Conservation (phyloP, 139 green algal species). For the Dunaliella sp. region DNA sequence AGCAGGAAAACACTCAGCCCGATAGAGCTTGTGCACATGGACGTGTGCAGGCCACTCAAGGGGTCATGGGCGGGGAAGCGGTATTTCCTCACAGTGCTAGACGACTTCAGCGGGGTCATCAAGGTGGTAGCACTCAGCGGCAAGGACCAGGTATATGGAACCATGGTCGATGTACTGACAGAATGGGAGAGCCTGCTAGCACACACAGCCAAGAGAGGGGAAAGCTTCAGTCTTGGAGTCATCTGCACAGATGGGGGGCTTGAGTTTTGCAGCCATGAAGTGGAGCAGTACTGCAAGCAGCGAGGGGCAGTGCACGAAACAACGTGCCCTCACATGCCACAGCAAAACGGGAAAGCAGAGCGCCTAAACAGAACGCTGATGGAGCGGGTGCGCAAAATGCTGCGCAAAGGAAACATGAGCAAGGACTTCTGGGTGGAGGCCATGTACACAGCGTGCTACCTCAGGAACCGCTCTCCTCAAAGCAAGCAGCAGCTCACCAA, state of each 20-base stretch:
- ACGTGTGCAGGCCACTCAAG: neutral
- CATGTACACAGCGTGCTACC: neutral
- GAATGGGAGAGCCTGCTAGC: neutral
- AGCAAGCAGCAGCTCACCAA: neutral
- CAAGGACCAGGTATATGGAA: neutral
- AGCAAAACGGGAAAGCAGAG: neutral
- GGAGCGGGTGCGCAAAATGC: neutral
- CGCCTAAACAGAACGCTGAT: neutral
- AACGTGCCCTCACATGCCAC: neutral
- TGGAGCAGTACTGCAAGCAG: neutral
- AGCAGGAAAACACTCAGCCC: neutral
- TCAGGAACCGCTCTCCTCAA: neutral
- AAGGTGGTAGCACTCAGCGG: neutral
- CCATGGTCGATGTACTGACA: neutral
- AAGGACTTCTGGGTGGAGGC: neutral
- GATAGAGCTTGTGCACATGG: neutral
- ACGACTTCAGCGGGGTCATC: neutral
- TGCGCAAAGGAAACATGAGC: neutral
- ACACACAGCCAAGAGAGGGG: constrained; percentile 22
- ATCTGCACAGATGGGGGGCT: neutral
- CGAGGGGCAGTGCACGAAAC: neutral
- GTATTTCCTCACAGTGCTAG: neutral
- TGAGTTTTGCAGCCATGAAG: too few species aligned
- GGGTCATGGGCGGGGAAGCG: neutral
- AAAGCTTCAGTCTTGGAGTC: too few species aligned